Evolutionary conservation across 1,139 yeast genomes (phyloP).

Genomic region (Suhomyces ambrosiae): DNA sequence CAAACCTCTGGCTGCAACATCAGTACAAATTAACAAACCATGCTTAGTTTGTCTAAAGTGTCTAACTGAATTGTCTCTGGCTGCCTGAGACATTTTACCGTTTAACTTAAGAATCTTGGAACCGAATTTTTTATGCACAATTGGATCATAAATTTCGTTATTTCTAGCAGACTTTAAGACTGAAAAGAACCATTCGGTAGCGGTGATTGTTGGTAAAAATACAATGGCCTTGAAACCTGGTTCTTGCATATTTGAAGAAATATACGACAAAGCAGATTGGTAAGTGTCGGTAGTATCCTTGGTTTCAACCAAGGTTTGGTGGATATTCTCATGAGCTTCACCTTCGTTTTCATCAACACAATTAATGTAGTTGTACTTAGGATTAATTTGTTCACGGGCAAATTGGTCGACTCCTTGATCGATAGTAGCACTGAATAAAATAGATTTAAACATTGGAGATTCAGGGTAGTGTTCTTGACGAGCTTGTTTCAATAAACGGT

Average conservation of each 20-base stretch:
- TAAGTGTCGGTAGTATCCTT: constrained; percentile 50
- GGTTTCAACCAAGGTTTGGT: constrained; percentile 62
- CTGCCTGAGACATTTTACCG: constrained; percentile 70
- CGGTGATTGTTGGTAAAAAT: constrained; percentile 76
- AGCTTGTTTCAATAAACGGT: constrained; percentile 46
- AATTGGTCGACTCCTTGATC: constrained; percentile 65
- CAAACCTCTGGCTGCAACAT: constrained; percentile 97
- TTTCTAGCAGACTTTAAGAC: constrained; percentile 20
- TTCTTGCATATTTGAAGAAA: constrained; percentile 31
- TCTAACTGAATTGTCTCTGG: constrained; percentile 60
- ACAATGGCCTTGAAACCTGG: constrained; percentile 71
- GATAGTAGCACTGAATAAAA: constrained; percentile 87
- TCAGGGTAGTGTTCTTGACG: constrained; percentile 31
- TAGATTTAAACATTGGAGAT: constrained; percentile 51
- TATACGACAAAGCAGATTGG: constrained; percentile 54
- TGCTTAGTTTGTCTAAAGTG: constrained; percentile 51
- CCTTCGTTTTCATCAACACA: constrained; percentile 77
- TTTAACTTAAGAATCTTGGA: constrained; percentile 49
- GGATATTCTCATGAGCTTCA: constrained; percentile 77
- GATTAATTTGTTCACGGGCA: constrained; percentile 67
- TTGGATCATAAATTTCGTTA: constrained; percentile 16
- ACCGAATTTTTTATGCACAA: constrained; percentile 13
- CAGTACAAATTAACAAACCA: constrained; percentile 92
- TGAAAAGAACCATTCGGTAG: constrained; percentile 57
- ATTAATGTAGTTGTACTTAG: constrained; percentile 67